phyloP scores from a whole-genome alignment of 2,329 filamentous ascomycete species.

The Pseudogymnoascus sp. region DNA sequence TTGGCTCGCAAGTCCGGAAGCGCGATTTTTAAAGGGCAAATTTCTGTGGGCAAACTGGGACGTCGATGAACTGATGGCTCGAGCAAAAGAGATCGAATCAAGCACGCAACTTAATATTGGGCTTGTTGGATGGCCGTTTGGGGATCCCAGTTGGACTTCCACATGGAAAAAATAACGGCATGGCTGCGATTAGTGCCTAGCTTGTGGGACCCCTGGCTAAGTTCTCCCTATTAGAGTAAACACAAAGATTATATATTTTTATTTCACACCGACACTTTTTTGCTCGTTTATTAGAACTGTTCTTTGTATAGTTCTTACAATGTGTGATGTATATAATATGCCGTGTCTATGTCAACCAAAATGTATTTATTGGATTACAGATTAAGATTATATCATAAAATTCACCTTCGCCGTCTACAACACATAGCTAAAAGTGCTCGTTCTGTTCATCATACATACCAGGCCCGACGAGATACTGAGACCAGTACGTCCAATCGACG shows the following conservation, averaged over 20 bases:
- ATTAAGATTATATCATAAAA: no score
- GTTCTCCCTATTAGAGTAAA: background rate
- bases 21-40: slow-evolving; percentile 39
- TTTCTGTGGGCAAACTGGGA: slow-evolving; percentile 46
- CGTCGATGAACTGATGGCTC: slow-evolving; percentile 40
- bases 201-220: background rate
- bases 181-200: background rate
- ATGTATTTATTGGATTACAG: no score
- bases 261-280: background rate
- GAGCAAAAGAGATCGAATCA: slow-evolving; percentile 30
- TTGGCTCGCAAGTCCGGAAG: slow-evolving; percentile 31
- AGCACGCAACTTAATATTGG: slow-evolving; percentile 16
- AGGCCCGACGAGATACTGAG: background rate
- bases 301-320: no score
- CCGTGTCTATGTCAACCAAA: no score
- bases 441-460: background rate
- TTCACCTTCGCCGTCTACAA: background rate
- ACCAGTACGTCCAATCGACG: slow-evolving; percentile 18
- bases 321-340: no score
- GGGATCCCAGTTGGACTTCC: slow-evolving; percentile 1
- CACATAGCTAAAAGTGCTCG: background rate
- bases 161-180: background rate
- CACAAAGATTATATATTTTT: background rate
- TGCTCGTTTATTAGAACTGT: no score
- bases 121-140: slow-evolving; percentile 20